These are phyloP conservation scores for Aspergillus chevalieri DNA, from an alignment of 2,329 filamentous ascomycete species.

Conservation along the genomic window DNA sequence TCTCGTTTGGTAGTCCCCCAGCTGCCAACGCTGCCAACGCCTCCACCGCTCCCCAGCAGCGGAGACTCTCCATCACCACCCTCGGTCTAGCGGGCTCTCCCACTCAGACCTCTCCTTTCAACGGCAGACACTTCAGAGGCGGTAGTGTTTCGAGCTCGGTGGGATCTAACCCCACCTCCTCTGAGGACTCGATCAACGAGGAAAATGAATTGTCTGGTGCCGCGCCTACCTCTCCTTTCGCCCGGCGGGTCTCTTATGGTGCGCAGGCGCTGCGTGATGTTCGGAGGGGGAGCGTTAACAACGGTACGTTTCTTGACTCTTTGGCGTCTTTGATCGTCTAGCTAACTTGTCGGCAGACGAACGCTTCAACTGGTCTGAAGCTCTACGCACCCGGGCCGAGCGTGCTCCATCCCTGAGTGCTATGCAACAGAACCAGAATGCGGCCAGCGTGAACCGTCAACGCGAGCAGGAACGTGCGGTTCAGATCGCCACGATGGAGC, in stretches of 20 bases:
- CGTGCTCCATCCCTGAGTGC: slow-evolving; percentile 53
- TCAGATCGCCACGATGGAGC: slow-evolving; percentile 44
- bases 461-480: slow-evolving; percentile 2
- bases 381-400: slow-evolving; percentile 85
- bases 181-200: slow-evolving; percentile 49
- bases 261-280: slow-evolving; percentile 70
- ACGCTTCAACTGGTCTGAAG: slow-evolving; percentile 96
- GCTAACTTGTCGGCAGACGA: slow-evolving; percentile 61
- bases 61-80: slow-evolving; percentile 68
- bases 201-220: slow-evolving; percentile 59
- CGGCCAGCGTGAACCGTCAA: slow-evolving; percentile 43
- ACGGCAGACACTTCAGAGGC: slow-evolving; percentile 51
- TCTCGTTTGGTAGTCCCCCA: slow-evolving; percentile 21
- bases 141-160: slow-evolving; percentile 63
- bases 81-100: slow-evolving; percentile 69
- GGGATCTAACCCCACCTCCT: slow-evolving; percentile 36
- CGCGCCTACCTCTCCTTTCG: slow-evolving; percentile 61
- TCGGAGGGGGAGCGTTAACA: slow-evolving; percentile 57
- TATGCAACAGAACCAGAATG: slow-evolving; percentile 30
- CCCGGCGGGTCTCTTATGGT: slow-evolving; percentile 83
- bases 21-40: slow-evolving; percentile 45
- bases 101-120: slow-evolving; percentile 46
- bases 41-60: slow-evolving; percentile 47
- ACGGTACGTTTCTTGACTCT: slow-evolving; percentile 53
- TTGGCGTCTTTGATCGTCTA: slow-evolving; percentile 5